Base-by-base conservation (phyloP, 441 rosid species). In the Oxalis stricta region DNA sequence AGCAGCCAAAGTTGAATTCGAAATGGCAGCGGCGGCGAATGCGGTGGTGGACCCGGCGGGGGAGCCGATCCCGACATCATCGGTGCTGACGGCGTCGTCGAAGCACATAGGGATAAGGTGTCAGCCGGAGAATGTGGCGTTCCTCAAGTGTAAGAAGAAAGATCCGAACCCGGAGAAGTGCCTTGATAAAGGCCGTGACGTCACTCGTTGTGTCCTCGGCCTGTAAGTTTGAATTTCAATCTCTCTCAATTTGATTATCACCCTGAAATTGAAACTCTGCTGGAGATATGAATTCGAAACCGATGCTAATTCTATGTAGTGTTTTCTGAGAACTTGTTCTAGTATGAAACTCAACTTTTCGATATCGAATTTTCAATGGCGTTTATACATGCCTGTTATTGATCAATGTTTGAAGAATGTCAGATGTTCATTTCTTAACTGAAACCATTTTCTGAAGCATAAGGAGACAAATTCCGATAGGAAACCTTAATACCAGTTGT, bases 151-250 rank as follows among this genome's bases (percentile, higher is more conserved):
- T 69, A 91, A 91, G 79, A 74, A 81, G 86, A 75, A 77, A 54
- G 94, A 91, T 59, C 88, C 94, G 0, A 91, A 86, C 58, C 98
- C 99, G 0, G 99, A 91, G 83, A 86, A 86, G 38, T 86, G 99
- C 52, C 95, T 91, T 15, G 95, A 86, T 10, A 79, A 86, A 51
- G 99, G 99, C 44, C 79, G 73, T 5, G 74, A 86, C 55, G 99
- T 84, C 61, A 91, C 99, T 54, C 86, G 91, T 59, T 86, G 96
- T 46, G 94, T 82, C 46, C 84, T 91, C 47, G 75, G 84, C 57
- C 39, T 84, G 95, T 89, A 71, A 63, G 94, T 50, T 10, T 56
- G 30, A 18, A 4, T 31, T 0, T 31, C 17, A 31, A 14, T 19
- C 22, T 18, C 7, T 48, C 38, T 24, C 10, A 38, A 1, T 33